phyloP scores from a whole-genome alignment of 768 basidiomycete species.

The Epithele typhae region DNA sequence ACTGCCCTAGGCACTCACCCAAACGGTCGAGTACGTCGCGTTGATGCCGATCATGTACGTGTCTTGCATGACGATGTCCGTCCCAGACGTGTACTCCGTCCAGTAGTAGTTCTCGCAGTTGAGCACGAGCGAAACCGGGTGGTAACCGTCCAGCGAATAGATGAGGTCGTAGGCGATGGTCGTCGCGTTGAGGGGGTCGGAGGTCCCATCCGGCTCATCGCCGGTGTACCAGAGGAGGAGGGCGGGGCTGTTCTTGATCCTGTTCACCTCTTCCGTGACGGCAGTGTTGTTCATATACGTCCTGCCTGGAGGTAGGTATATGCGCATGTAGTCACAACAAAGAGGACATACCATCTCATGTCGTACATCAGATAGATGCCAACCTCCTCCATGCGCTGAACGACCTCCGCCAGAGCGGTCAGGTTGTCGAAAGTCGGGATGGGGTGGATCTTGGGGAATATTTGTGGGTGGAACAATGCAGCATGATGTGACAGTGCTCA shows the following conservation, averaged over 20 bases:
- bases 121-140: slow-evolving; percentile 51
- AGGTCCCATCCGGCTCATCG: slow-evolving; percentile 71
- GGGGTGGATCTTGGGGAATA: slow-evolving; percentile 62
- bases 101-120: slow-evolving; percentile 64
- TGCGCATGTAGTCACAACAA: background rate
- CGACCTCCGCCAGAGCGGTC: slow-evolving; percentile 49
- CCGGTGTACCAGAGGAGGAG: slow-evolving; percentile 72
- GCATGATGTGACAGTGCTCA: slow-evolving; percentile 13
- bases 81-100: slow-evolving; percentile 51
- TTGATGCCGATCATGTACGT: slow-evolving; percentile 55
- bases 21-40: slow-evolving; percentile 55
- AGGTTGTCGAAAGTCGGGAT: slow-evolving; percentile 62
- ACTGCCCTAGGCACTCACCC: slow-evolving; percentile 26
- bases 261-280: slow-evolving; percentile 65
- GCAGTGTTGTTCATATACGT: slow-evolving; percentile 62
- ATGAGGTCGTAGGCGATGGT: slow-evolving; percentile 41
- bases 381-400: slow-evolving; percentile 70
- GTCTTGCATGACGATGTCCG: slow-evolving; percentile 72
- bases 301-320: slow-evolving; percentile 19
- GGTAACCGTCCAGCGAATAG: slow-evolving; percentile 48
- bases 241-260: slow-evolving; percentile 62
- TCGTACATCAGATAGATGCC: slow-evolving; percentile 78
- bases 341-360: slow-evolving; percentile 53
- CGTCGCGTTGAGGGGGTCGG: slow-evolving; percentile 63
- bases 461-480: background rate